Conservation (phyloP, 1,139 yeast species). For the Maudiozyma humilis region DNA sequence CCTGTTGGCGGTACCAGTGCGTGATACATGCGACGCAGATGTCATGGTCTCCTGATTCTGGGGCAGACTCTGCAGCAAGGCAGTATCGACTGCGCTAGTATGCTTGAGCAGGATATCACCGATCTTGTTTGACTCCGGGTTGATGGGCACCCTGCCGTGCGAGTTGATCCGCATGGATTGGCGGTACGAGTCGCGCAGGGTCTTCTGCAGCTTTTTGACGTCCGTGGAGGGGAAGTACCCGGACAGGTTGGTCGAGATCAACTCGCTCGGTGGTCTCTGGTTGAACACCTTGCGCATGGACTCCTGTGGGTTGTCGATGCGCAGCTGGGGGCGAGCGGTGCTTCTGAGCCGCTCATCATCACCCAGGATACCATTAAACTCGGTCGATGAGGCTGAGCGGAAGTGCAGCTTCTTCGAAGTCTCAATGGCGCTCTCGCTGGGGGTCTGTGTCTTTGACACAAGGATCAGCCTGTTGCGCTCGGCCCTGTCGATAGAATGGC, state of each 20-base stretch:
- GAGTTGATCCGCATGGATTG: slow-evolving; percentile 54
- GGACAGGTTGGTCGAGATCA: slow-evolving; percentile 79
- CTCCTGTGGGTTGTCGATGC: slow-evolving; percentile 23
- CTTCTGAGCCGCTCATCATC: background rate
- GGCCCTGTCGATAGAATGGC: slow-evolving; percentile 63
- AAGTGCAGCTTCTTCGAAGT: slow-evolving; percentile 44
- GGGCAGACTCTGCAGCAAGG: slow-evolving; percentile 32
- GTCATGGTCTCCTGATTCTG: too few relatives aligned
- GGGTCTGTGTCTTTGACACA: slow-evolving; percentile 55
- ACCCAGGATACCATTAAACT: background rate
- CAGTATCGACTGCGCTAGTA: slow-evolving; percentile 53
- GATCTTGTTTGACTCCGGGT: slow-evolving; percentile 33
- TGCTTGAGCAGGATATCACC: slow-evolving; percentile 62
- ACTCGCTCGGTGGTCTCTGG: slow-evolving; percentile 88
- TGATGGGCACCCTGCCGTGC: slow-evolving; percentile 14
- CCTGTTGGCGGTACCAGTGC: background rate
- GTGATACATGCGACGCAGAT: too few relatives aligned
- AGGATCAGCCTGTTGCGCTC: slow-evolving; percentile 70
- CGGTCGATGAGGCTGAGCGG: slow-evolving; percentile 17
- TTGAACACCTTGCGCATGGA: slow-evolving; percentile 57
- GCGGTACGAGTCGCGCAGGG: slow-evolving; percentile 76
- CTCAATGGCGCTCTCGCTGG: slow-evolving; percentile 60
- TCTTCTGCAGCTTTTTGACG: slow-evolving; percentile 62
- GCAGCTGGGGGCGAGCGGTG: slow-evolving; percentile 13
- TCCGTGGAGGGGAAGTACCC: slow-evolving; percentile 89